Evolutionary conservation across 257 asterid genomes (phyloP).

Genomic region (Anisodus tanguticus): DNA sequence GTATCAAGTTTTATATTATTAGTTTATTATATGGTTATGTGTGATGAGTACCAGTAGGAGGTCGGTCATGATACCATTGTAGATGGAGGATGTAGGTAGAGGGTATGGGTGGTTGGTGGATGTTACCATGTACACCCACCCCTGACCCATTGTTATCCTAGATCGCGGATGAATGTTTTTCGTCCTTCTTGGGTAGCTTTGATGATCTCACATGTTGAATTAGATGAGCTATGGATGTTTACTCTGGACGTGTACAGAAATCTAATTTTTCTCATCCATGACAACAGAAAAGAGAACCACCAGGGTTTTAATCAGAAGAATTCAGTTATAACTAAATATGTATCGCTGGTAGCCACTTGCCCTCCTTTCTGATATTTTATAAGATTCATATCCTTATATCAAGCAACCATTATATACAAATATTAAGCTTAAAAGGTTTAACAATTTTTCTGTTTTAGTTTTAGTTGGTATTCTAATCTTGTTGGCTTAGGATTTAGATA

Average conservation of each 20-base stretch:
- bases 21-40: not conserved
- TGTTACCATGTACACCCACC: not conserved
- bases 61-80: not conserved
- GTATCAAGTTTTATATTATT: not conserved
- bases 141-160: not conserved
- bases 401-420: not conserved
- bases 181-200: not conserved
- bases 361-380: not conserved
- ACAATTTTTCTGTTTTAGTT: not conserved
- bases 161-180: too few species aligned
- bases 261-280: not conserved
- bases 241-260: not conserved
- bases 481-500: not conserved
- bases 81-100: not conserved
- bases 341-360: not conserved
- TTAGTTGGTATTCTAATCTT: not conserved
- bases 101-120: not conserved
- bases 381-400: not conserved
- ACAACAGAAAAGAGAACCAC: not conserved
- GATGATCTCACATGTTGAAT: not conserved
- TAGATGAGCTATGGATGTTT: not conserved
- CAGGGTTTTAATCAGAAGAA: not conserved
- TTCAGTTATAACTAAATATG: not conserved
- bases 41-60: not conserved
- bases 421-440: slow-evolving; percentile 1